A percentile compares a stretch with the other conserved stretches of the same genome.
These are phyloP conservation scores for Incumbomyces delicatus DNA, from an alignment of 2,329 filamentous ascomycete species.

Conservation along the genomic window DNA sequence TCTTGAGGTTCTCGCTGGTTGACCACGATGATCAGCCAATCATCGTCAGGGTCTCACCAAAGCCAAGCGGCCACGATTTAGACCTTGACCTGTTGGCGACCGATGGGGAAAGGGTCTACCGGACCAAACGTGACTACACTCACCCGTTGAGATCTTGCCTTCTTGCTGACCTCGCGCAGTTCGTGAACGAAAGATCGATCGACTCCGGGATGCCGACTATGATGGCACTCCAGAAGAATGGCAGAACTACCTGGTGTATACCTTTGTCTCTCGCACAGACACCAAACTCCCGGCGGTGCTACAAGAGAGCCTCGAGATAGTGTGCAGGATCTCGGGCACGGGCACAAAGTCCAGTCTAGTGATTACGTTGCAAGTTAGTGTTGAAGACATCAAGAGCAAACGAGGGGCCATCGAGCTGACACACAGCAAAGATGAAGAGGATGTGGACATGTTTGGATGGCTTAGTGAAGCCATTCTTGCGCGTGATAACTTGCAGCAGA, in stretches of 20 bases:
- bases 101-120: constrained; percentile 48
- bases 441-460: constrained; percentile 50
- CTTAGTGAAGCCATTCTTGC: constrained; percentile 38
- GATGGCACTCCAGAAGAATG: constrained; percentile 36
- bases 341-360: constrained; percentile 26
- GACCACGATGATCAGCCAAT: constrained; percentile 32
- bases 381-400: constrained; percentile 45
- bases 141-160: constrained; percentile 3
- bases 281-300: constrained; percentile 3
- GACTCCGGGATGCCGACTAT: constrained; percentile 34
- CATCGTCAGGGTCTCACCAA: constrained; percentile 40
- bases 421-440: constrained; percentile 42
- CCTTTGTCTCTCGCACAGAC: constrained; percentile 21
- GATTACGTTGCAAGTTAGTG: constrained; percentile 33
- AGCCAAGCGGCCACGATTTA: constrained; percentile 25
- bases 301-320: constrained; percentile 13
- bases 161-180: constrained; percentile 23
- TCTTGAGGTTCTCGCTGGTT: constrained; percentile 34
- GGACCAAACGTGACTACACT: constrained; percentile 31
- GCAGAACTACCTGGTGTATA: constrained; percentile 27
- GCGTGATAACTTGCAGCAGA: constrained; percentile 32
- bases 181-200: constrained; percentile 27
- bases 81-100: constrained; percentile 49
- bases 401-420: constrained; percentile 45
- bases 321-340: constrained; percentile 13